Evolutionary conservation across 2,329 filamentous ascomycete genomes (phyloP).

Genomic region (Penicillium expansum): DNA sequence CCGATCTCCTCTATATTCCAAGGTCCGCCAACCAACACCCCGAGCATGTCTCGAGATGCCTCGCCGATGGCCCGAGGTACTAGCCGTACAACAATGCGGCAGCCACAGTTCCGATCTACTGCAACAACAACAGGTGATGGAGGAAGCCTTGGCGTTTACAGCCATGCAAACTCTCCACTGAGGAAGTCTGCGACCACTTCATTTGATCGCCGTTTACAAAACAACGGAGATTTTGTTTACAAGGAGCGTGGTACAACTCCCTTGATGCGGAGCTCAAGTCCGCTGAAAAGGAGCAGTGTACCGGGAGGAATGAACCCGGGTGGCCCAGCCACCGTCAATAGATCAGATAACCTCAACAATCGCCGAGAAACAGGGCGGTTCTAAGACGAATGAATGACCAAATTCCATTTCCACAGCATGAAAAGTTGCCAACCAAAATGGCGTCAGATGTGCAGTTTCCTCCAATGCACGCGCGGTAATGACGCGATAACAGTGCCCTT

Average conservation of each 20-base stretch:
- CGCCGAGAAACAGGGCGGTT: conserved; percentile 34
- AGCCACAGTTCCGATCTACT: conserved; percentile 54
- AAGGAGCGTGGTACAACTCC: conserved; percentile 38
- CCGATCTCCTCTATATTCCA: conserved; percentile 37
- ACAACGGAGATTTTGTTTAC: conserved; percentile 37
- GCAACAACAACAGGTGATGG: conserved; percentile 56
- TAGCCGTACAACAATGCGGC: conserved; percentile 48
- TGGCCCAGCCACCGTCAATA: conserved; percentile 28
- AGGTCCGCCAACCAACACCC: conserved; percentile 37
- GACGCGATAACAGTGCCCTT: background rate
- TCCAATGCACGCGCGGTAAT: background rate
- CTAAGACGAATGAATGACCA: conserved; percentile 18
- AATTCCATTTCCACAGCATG: background rate
- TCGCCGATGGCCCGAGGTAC: conserved; percentile 43
- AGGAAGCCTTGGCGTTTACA: conserved; percentile 76
- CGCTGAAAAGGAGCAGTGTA: conserved; percentile 45
- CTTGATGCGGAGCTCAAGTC: conserved; percentile 40
- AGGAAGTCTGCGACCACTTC: conserved; percentile 71
- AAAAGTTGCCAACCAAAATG: background rate
- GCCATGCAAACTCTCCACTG: conserved; percentile 76
- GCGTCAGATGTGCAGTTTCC: background rate
- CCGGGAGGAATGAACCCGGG: conserved; percentile 35
- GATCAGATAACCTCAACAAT: conserved; percentile 30
- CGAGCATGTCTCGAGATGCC: conserved; percentile 48
- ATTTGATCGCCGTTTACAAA: conserved; percentile 42